A percentile compares a stretch with the other conserved stretches of the same genome.
These are phyloP conservation scores for Paecilomyces fulvus DNA, from an alignment of 2,329 filamentous ascomycete species.

Conservation along the genomic window DNA sequence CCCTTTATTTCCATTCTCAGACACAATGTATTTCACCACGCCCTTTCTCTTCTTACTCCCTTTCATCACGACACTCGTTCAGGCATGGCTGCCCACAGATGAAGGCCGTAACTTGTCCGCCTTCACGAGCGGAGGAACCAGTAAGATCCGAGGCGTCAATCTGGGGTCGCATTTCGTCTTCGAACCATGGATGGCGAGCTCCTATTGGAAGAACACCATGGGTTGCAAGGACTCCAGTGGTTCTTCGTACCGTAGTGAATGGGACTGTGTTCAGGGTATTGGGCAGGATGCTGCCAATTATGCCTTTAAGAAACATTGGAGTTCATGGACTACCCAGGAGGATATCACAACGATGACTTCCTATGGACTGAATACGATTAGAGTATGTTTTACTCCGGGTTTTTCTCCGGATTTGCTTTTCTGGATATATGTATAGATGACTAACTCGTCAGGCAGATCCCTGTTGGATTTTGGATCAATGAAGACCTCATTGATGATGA, in stretches of 20 bases:
- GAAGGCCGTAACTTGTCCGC: neutral
- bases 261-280: conserved; percentile 40
- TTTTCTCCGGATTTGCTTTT: neutral
- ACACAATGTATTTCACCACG: neutral
- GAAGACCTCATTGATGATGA: neutral
- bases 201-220: conserved; percentile 34
- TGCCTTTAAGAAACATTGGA: conserved; percentile 42
- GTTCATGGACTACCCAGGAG: conserved; percentile 33
- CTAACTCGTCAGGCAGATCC: neutral
- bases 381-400: conserved; percentile 37
- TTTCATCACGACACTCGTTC: neutral
- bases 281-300: conserved; percentile 35
- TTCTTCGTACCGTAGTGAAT: conserved; percentile 32
- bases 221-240: conserved; percentile 26
- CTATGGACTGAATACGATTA: conserved; percentile 41
- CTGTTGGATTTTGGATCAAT: neutral
- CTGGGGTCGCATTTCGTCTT: conserved; percentile 41
- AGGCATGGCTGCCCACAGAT: neutral
- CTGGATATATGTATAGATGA: neutral
- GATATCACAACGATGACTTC: conserved; percentile 40
- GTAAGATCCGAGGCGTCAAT: conserved; percentile 44
- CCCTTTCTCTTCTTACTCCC: neutral
- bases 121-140: neutral
- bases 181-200: conserved; percentile 42
- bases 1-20: neutral